Evolutionary conservation across 176 grass and related monocot species (phyloP), one percentile per base, ranked within the genome.

Genomic region (Aegilops umbellulata): DNA sequence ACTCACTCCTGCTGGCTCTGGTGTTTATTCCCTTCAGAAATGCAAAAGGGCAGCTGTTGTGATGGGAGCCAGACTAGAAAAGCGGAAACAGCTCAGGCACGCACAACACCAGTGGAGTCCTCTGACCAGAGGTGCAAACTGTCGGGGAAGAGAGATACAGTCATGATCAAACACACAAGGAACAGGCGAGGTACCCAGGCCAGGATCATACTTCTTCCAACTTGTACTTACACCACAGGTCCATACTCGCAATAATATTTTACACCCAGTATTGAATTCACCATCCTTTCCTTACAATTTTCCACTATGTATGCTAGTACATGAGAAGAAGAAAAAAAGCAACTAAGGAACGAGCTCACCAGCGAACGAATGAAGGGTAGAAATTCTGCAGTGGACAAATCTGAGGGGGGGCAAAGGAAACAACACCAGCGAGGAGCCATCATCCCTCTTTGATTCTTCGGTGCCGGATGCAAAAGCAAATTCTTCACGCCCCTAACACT

Each of bases 31-130:
- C 47, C 25, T 4, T 44, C 44, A 25, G 2, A n/a, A 3, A 41
- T 6, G 36, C 19, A 8, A 7, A 17, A 55, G 17, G 51, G 49
- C 10, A 47, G 4, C 44, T 47, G 44, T 15, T 47, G 44, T 53
- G 66, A 42, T 26, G 20, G 34, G 22, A 25, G 0, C 31, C 11
- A 27, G 58, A 77, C 69, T 25, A 39, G 19, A 15, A 8, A 60
- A 66, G 65, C 5, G 69, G 35, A 69, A 77, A 76, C 88, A 89
- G 88, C 83, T 86, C 88, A 85, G 10, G 26, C 78, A 24, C 61
- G 67, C 47, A 53, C 49, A 53, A 53, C 49, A 53, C 49, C 49
- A 77, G 70, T 51, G 88, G 77, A 29, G 20, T 26, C 25, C 60
- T 27, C 77, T 77, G 88, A 82, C 3, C 15, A 51, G 27, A 76